Evolutionary conservation across 805 yeast species (phyloP), one percentile per base, ranked within the genome.

Genomic region (Debaryomyces tyrocola): DNA sequence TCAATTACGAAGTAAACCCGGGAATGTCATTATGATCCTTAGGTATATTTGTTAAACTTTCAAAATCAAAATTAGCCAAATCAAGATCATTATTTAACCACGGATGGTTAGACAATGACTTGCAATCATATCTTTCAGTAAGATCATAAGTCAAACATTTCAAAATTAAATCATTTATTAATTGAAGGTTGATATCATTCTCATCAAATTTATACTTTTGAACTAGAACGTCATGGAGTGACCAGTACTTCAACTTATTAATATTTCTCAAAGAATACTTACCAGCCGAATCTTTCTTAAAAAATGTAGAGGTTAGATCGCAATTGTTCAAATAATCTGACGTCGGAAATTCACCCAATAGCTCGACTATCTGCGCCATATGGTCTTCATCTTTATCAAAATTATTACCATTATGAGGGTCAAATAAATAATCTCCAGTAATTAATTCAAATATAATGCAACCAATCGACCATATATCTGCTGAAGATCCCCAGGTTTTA

Each of bases 341-440:
- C 3, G 58, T 48, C 4, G 76, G 75, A 33, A 77, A 74, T 33
- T 57, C 61, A 1, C 78, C 76, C 21, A 78, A 57, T 41, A 82
- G 57, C 57, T 83, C 87, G 33, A 83, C 71, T 37, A 81, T 79
- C 58, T 80, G 86, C 1, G 85, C 85, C 35, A 82, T 57, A 60
- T 82, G 86, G 55, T 82, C 86, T 55, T 82, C 86, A 58, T 82
- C 81, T 52, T 79, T 78, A 38, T 66, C 65, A 57, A 65, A 78
- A 6, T 69, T 58, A 37, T 69, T 61, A 1, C 83, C 81, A 20
- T 69, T 68, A 51, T 73, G 75, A n/a, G 87, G 86, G 56, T 82
- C 84, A 58, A 82, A 82, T 40, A 82, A 63, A 54, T 74, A 82
- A 56, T 82, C 87, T 17, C 85, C 84, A 2, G 86, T 80, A 24